Base-by-base conservation (phyloP, 2,329 filamentous ascomycete species). In the Clonostachys solani region DNA sequence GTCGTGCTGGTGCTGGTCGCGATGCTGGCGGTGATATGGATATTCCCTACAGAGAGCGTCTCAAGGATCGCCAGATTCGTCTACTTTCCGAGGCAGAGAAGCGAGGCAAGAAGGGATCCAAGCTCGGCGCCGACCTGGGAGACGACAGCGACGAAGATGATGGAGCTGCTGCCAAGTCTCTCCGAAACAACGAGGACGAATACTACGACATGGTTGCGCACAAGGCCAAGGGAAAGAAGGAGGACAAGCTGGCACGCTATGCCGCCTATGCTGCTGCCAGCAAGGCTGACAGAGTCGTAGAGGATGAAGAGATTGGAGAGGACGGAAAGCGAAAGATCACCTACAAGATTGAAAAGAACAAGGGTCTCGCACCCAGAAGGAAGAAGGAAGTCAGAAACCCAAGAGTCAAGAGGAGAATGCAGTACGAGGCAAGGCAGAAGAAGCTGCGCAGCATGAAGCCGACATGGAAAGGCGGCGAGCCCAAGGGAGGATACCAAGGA, bases 371-470 rank as follows among this genome's bases (percentile, higher is more conserved):
- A 49, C 90, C 92, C 42, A 86, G 87, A 68, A 79, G 92, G 53
- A 95, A 87, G 78, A 97, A 99, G 83, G 92, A 95, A 58, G 87
- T 91, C 49, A 78, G 92, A 53, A 99, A 99, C 72, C 92, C 94
- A 35, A 79, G 94, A 65, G 92, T 97, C 54, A 99, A 97, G 86
- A 97, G 96, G 86, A 84, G 90, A 69, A 90, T 90, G 83, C 91
- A 90, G 82, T 99, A 83, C 66, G 91, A 95, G 63, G 87, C 91
- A 67, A 96, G 95, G 80, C 87, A 92, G 81, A 97, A 96, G 88
- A 96, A 97, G 78, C 71, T 97, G 62, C 83, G 82, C 60, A 92
- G 87, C 63, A 89, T 92, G 74, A 89, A 87, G 73, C 81, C 88
- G 9, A 77, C 89, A 13, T 97, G 92, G 73, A 89, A 91, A 68